Conservation (phyloP, 305 asterid species). For the Ilex paraguariensis region DNA sequence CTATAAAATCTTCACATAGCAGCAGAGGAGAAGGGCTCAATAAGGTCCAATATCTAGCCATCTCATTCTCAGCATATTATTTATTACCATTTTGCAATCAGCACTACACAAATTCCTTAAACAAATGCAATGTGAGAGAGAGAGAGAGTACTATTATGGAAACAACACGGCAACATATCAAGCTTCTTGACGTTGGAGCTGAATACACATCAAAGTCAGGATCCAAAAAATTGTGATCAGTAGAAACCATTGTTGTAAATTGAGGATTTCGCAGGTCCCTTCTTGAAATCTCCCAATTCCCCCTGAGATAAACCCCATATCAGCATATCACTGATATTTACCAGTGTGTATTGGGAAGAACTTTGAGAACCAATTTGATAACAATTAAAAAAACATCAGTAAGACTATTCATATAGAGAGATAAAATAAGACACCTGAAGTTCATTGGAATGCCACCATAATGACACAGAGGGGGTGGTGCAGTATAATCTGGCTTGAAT, state of each 20-base stretch:
- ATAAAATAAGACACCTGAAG: conserved; percentile 46
- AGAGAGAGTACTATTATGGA: conserved; percentile 50
- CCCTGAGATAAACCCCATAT: conserved; percentile 34
- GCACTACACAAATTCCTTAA: too few relatives aligned
- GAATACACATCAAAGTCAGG: conserved; percentile 35
- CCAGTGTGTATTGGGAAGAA: neutral
- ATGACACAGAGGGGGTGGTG: conserved; percentile 55
- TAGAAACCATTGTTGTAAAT: conserved; percentile 36
- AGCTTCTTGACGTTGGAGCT: conserved; percentile 42
- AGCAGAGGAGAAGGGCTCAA: neutral
- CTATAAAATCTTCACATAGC: neutral
- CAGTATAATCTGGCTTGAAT: conserved; percentile 67
- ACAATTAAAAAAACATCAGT: neutral
- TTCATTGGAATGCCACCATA: conserved; percentile 50
- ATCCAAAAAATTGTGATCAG: conserved; percentile 30
- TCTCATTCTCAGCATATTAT: too few relatives aligned
- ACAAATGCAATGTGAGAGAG: conserved; percentile 2
- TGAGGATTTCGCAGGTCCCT: conserved; percentile 44
- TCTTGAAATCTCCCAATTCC: conserved; percentile 66
- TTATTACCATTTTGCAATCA: too few relatives aligned
- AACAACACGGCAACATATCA: conserved; percentile 59
- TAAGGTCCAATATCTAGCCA: too few relatives aligned
- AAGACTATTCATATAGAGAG: neutral
- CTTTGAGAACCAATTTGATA: neutral
- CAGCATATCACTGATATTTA: conserved; percentile 1